Evolutionary conservation across 1,284 basidiomycete species (phyloP).

Genomic region (Cryptococcus amylolentus): DNA sequence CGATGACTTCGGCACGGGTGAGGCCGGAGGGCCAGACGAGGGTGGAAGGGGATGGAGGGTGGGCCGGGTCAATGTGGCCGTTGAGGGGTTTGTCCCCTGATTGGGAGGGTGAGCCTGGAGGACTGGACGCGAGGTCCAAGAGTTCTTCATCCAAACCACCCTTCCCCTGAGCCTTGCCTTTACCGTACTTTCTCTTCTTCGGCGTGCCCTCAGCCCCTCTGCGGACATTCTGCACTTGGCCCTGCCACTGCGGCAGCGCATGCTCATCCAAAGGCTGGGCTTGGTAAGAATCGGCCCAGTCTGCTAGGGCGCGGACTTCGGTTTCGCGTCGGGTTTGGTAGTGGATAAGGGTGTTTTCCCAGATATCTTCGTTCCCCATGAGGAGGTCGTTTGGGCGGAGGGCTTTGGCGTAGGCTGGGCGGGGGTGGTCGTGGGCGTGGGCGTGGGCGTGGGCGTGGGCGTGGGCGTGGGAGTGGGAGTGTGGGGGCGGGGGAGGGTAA

Average conservation of each 20-base stretch:
- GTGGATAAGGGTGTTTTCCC: conserved; percentile 33
- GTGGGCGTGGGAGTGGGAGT: not conserved
- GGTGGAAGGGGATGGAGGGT: conserved; percentile 21
- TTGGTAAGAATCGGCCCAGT: conserved; percentile 5
- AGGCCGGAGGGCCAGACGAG: conserved; percentile 40
- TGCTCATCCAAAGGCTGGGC: not conserved
- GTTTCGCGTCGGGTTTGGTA: conserved; percentile 40
- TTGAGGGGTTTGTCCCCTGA: not conserved
- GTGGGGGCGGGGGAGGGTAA: not conserved
- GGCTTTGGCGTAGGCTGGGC: conserved; percentile 2
- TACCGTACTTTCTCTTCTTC: conserved; percentile 14
- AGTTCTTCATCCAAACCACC: conserved; percentile 41
- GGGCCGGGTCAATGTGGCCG: not conserved
- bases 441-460: not conserved
- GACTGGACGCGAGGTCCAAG: conserved; percentile 30
- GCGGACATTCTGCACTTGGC: not conserved
- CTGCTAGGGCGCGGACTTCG: conserved; percentile 29
- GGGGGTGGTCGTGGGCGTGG: not conserved
- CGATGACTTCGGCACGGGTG: conserved; percentile 36
- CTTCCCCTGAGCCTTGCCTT: conserved; percentile 19
- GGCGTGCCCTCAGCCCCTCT: not conserved
- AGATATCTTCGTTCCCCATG: conserved; percentile 37
- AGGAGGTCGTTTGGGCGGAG: conserved; percentile 28
- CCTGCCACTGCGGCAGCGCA: not conserved
- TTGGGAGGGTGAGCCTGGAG: conserved; percentile 16